phyloP scores from a whole-genome alignment of 768 basidiomycete species.

The Kondoa subrosea region DNA sequence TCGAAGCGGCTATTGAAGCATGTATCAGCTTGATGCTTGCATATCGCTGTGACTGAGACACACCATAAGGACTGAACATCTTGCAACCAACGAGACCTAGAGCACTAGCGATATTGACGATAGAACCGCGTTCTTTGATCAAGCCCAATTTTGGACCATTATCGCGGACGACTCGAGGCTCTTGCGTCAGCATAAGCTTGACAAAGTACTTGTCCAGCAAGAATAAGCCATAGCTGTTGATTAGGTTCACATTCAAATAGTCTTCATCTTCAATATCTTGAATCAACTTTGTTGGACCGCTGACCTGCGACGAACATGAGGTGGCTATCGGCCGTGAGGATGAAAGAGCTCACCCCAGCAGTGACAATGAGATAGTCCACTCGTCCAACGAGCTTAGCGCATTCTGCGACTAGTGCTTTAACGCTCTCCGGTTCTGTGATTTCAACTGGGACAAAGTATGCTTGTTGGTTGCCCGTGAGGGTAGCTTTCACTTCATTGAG shows the following conservation, averaged over 20 bases:
- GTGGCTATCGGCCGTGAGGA: too few species aligned
- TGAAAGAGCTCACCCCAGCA: neutral
- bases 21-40: neutral
- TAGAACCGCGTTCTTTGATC: neutral
- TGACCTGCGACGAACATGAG: too few species aligned
- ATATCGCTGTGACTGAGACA: neutral
- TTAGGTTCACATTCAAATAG: neutral
- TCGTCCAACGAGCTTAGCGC: neutral
- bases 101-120: neutral
- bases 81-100: neutral
- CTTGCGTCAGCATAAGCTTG: neutral
- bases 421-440: neutral
- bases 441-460: neutral
- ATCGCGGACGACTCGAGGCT: neutral
- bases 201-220: neutral
- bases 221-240: neutral
- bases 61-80: neutral
- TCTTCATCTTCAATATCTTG: conserved; percentile 1
- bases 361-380: neutral
- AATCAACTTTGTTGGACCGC: neutral
- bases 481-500: neutral
- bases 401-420: neutral
- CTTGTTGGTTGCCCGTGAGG: neutral
- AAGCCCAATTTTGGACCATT: neutral
- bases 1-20: neutral